Conservation (phyloP, 331 rosid genomes). For the Prunus yedoensis region DNA sequence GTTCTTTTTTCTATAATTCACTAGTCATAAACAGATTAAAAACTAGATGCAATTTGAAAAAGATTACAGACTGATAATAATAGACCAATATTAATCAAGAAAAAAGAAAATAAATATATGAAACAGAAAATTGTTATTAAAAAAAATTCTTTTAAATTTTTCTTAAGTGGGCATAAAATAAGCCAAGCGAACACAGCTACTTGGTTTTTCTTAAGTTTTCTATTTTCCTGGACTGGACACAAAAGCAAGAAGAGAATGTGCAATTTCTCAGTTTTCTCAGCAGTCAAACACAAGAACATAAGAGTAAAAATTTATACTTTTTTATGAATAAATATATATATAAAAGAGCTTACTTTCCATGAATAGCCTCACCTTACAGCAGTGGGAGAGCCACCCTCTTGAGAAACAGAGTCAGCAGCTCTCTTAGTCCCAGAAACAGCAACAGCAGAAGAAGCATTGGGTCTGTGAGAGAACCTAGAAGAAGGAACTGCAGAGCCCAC, state of each 20-base stretch:
- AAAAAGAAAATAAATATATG: not conserved
- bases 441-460: slow-evolving; percentile 19
- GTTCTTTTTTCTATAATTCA: not conserved
- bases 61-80: not conserved
- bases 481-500: slow-evolving; percentile 28
- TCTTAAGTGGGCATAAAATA: not conserved
- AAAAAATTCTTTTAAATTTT: not conserved
- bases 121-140: not conserved
- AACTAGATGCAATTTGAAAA: not conserved
- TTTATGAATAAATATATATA: no score
- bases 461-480: slow-evolving; percentile 46
- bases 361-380: slow-evolving; percentile 44
- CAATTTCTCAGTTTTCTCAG: slow-evolving; percentile 2
- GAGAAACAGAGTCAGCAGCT: slow-evolving; percentile 62
- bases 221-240: not conserved
- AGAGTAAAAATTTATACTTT: not conserved
- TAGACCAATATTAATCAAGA: not conserved
- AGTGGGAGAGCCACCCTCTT: slow-evolving; percentile 56
- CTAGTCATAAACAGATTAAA: not conserved
- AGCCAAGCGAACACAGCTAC: not conserved
- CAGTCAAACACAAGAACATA: not conserved
- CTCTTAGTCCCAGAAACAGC: slow-evolving; percentile 66
- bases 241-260: not conserved
- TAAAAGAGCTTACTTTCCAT: not conserved
- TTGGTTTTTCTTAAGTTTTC: not conserved